phyloP scores from a whole-genome alignment of 2,329 filamentous ascomycete species.

The Nigrospora sphaerica region DNA sequence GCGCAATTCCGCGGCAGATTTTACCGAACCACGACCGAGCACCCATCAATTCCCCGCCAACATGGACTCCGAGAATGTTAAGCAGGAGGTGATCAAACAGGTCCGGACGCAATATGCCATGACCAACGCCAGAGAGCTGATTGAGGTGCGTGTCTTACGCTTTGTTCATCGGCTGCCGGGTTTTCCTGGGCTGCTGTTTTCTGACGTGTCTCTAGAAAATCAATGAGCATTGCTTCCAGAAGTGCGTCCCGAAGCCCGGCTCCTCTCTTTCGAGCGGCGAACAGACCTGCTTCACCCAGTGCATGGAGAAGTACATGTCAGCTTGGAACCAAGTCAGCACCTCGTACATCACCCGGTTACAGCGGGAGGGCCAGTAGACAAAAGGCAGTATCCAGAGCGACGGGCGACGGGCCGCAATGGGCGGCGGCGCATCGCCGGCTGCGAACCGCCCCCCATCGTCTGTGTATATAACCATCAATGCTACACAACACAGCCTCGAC shows the following conservation, averaged over 20 bases:
- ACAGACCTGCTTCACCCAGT: constrained; percentile 63
- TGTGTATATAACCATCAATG: too few relatives aligned
- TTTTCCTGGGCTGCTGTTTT: background rate
- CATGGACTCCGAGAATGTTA: constrained; percentile 54
- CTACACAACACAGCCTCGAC: too few relatives aligned
- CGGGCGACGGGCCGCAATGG: too few relatives aligned
- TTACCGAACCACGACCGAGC: too few relatives aligned
- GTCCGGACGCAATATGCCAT: constrained; percentile 58
- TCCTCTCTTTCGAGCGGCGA: constrained; percentile 60
- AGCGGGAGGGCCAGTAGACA: constrained; percentile 37
- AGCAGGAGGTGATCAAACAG: constrained; percentile 58
- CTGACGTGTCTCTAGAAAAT: constrained; percentile 52
- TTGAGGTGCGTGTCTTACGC: constrained; percentile 46
- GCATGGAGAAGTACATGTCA: constrained; percentile 81
- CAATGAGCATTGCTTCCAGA: constrained; percentile 75
- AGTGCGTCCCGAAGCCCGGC: constrained; percentile 66
- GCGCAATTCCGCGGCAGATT: too few relatives aligned
- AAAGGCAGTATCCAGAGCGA: background rate
- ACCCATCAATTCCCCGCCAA: constrained; percentile 10
- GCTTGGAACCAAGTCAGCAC: constrained; percentile 71
- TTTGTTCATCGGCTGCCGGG: background rate
- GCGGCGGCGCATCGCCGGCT: too few relatives aligned
- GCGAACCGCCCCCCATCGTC: too few relatives aligned
- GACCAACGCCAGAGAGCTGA: constrained; percentile 61
- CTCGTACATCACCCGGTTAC: constrained; percentile 58